Base-by-base conservation (phyloP, 805 yeast genomes). In the Kluyveromyces nonfermentans region DNA sequence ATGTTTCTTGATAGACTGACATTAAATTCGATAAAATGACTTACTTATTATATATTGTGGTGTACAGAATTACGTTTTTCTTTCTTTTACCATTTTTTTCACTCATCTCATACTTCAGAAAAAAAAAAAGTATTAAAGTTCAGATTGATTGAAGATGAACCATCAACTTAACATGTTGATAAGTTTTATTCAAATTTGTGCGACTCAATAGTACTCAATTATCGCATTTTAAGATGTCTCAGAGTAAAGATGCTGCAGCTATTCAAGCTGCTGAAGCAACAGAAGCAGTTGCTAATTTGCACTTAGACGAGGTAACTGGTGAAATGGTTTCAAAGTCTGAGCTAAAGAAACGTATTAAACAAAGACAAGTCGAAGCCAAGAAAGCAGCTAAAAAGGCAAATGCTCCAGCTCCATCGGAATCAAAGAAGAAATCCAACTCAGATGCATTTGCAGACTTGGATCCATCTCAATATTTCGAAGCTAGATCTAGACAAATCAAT, bases 291-390 rank as follows among this genome's bases (percentile, higher is more conserved):
- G 83, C 82, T 62, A 84, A 85, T 63, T 66, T 79, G 38, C 82
- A 83, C 67, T 73, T 90, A 54, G 98, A 90, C 65, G 96, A 88
- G 47, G 95, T 71, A 56, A 93, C 97, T 50, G 97, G 97, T 40
- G 98, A 90, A 70, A 85, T 79, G 69, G 96, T 90, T 38, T 93
- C 97, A 61, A 90, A 90, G 73, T 75, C 93, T 49, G 98, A 90
- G 70, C 80, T 90, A 70, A 90, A 90, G 75, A 87, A 85, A 75
- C 84, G 98, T 72, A 87, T 85, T 69, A 93, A 93, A 76, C 74
- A 73, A 53, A 82, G 97, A 67, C 84, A 80, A 56, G 69, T 76
- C 46, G 96, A 87, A 59, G 86, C 84, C 57, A 86, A 88, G 77
- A 86, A 80, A 73, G 96, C 95, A 42, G 95, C 81, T 57, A 89